A percentile compares a stretch with the other conserved stretches of the same genome.
phyloP scores from a whole-genome alignment of 1,284 basidiomycete species.

The Austroboletus rostrupii region DNA sequence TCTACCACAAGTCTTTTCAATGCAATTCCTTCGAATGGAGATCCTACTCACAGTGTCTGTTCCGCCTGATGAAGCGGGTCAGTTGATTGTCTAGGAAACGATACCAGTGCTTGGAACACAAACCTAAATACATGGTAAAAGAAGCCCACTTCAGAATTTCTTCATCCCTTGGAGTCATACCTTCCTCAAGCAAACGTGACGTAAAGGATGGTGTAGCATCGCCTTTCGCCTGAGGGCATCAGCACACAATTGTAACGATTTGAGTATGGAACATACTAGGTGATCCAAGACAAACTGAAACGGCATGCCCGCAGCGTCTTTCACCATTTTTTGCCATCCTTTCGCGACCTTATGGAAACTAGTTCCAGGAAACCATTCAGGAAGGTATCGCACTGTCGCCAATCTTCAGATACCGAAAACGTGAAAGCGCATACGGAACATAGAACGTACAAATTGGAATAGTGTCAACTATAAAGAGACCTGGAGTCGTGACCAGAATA shows the following conservation, averaged over 20 bases:
- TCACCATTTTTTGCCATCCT: conserved; percentile 30
- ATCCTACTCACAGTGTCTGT: conserved; percentile 11
- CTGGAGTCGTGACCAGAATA: conserved; percentile 9
- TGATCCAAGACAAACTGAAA: background rate
- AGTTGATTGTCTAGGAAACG: background rate
- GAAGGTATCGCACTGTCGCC: conserved; percentile 35
- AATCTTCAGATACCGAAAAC: too few relatives aligned
- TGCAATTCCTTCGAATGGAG: background rate
- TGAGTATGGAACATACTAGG: conserved; percentile 13
- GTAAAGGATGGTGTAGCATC: conserved; percentile 35
- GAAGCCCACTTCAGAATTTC: conserved; percentile 14
- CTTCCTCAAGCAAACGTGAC: conserved; percentile 16
- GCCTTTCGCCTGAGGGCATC: conserved; percentile 34
- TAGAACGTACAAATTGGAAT: conserved; percentile 28
- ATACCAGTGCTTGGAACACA: background rate
- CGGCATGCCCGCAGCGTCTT: conserved; percentile 5
- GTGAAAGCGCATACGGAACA: conserved; percentile 2
- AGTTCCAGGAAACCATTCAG: conserved; percentile 40
- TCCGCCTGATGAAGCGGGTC: conserved; percentile 11
- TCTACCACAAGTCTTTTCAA: conserved; percentile 15
- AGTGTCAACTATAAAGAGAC: background rate
- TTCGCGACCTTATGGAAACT: conserved; percentile 39
- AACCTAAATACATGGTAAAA: conserved; percentile 17
- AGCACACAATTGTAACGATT: background rate
- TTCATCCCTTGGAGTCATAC: conserved; percentile 13